phyloP scores from a whole-genome alignment of 495 filamentous ascomycete genomes.

The Astrothelium macrocarpum region DNA sequence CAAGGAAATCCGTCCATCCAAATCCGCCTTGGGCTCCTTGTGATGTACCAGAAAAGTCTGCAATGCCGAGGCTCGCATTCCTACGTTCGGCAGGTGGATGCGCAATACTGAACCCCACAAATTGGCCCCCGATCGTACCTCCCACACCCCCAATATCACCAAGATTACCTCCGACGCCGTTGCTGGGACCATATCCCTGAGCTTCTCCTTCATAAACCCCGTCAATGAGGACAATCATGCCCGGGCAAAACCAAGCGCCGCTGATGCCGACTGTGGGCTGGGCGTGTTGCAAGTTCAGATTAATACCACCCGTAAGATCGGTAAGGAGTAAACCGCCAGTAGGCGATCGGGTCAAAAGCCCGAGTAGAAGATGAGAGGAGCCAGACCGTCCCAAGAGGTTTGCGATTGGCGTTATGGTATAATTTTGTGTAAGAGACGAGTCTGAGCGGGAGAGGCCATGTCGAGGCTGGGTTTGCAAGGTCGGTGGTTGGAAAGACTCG shows the following conservation, averaged over 20 bases:
- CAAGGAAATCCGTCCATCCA: conserved; percentile 94
- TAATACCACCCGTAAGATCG: conserved; percentile 79
- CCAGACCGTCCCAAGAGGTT: conserved; percentile 87
- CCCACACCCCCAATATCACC: conserved; percentile 72
- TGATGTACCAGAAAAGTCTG: conserved; percentile 32
- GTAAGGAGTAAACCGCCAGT: conserved; percentile 73
- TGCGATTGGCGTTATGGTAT: conserved; percentile 85
- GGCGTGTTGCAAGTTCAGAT: conserved; percentile 72
- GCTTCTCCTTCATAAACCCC: conserved; percentile 91
- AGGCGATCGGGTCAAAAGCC: conserved; percentile 69
- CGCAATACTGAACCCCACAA: conserved; percentile 79
- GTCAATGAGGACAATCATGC: conserved; percentile 91
- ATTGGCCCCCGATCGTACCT: conserved; percentile 77
- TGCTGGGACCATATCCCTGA: conserved; percentile 43
- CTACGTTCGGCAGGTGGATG: conserved; percentile 85
- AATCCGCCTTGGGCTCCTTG: conserved; percentile 60
- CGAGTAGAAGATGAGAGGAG: conserved; percentile 76
- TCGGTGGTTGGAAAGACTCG: conserved; percentile 79
- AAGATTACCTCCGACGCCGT: conserved; percentile 39
- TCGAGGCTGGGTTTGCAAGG: conserved; percentile 44
- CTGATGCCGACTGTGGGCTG: conserved; percentile 65
- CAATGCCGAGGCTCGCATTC: conserved; percentile 64
- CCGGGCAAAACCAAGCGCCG: conserved; percentile 82
- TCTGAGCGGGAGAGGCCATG: conserved; percentile 40
- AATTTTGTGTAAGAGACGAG: conserved; percentile 46